These are phyloP conservation scores for Talaromyces albobiverticillius DNA, from an alignment of 2,329 filamentous ascomycete genomes.

Conservation along the genomic window DNA sequence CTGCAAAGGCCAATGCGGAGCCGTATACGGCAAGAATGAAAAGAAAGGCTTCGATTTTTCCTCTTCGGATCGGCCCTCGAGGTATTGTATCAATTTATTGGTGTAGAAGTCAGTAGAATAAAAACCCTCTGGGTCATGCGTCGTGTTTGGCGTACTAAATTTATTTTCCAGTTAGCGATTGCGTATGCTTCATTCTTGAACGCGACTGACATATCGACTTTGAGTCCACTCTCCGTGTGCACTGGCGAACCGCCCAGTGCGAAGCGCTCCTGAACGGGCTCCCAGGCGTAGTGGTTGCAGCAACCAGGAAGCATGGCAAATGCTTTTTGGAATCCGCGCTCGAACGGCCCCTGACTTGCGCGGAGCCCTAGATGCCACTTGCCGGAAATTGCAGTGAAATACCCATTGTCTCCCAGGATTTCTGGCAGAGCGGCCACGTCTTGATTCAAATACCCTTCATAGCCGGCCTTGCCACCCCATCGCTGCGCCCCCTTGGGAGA, in stretches of 20 bases:
- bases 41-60: background rate
- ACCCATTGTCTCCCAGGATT: conserved; percentile 31
- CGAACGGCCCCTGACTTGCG: background rate
- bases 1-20: conserved; percentile 4
- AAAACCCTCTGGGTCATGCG: background rate
- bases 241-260: background rate
- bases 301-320: conserved; percentile 9
- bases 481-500: background rate
- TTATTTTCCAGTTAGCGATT: conserved; percentile 38
- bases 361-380: conserved; percentile 4
- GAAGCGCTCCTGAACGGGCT: background rate
- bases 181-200: conserved; percentile 29
- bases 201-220: conserved; percentile 18
- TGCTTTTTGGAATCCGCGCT: conserved; percentile 1
- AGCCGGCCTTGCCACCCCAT: conserved; percentile 23
- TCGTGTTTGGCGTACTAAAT: conserved; percentile 19
- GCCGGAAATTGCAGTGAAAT: conserved; percentile 12
- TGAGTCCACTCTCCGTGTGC: background rate
- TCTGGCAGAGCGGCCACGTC: conserved; percentile 34
- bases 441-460: conserved; percentile 37
- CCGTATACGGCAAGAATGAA: conserved; percentile 1
- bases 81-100: background rate
- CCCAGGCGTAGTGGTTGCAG: conserved; percentile 10
- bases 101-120: conserved; percentile 1
- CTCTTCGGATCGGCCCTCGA: background rate